Conservation (phyloP, 306 rosid genomes). For the Cucurbita ficifolia region DNA sequence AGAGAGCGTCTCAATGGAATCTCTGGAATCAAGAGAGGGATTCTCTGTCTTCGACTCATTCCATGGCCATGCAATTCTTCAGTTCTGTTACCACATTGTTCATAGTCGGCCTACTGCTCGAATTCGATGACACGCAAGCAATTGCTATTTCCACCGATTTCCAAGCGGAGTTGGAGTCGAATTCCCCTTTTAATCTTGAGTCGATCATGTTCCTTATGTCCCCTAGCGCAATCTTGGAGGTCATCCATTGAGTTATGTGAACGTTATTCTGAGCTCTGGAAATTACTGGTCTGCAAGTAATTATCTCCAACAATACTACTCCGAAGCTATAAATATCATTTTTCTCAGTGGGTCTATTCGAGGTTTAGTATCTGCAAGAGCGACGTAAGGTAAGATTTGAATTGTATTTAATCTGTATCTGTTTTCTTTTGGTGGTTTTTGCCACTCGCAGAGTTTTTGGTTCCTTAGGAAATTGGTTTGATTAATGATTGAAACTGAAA, state of each 20-base stretch:
- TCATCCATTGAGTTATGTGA: conserved; percentile 13
- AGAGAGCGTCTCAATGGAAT: not conserved
- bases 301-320: conserved; percentile 12
- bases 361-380: conserved; percentile 4
- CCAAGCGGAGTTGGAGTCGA: conserved; percentile 13
- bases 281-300: not conserved
- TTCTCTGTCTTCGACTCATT: not conserved
- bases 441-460: not conserved
- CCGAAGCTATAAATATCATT: conserved; percentile 21
- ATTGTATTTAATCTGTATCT: conserved; percentile 6
- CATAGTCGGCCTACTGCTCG: conserved; percentile 13
- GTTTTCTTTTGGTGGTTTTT: not conserved
- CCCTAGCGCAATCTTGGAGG: not conserved
- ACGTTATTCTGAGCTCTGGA: not conserved
- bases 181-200: conserved; percentile 7
- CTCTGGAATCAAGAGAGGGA: not conserved
- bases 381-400: not conserved
- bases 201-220: conserved; percentile 8
- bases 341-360: conserved; percentile 13
- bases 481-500: not conserved
- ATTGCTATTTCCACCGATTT: conserved; percentile 16
- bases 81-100: conserved; percentile 7
- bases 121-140: not conserved
- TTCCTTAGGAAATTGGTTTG: not conserved
- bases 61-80: conserved; percentile 10